Evolutionary conservation across 805 yeast species (phyloP).

Genomic region (Wickerhamiella bombiphila): DNA sequence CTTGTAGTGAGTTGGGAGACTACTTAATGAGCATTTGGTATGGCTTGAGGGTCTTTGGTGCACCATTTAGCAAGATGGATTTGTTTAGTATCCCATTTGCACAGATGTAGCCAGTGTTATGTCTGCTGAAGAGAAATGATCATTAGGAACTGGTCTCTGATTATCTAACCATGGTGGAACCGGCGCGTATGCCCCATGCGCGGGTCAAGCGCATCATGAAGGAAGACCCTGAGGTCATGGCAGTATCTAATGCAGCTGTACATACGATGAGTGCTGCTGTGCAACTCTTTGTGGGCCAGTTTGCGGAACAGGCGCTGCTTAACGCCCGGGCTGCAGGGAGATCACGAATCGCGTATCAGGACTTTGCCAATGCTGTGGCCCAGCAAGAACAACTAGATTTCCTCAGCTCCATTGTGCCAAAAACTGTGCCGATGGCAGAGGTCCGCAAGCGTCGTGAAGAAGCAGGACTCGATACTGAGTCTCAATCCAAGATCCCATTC

Average conservation of each 20-base stretch:
- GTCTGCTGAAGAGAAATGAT: no score
- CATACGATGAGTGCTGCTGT: conserved; percentile 65
- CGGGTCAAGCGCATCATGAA: conserved; percentile 59
- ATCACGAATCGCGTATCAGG: conserved; percentile 55
- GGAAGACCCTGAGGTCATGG: conserved; percentile 57
- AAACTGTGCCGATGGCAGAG: conserved; percentile 16
- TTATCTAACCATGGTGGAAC: conserved; percentile 10
- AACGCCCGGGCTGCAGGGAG: conserved; percentile 51
- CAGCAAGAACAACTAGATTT: conserved; percentile 47
- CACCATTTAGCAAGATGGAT: no score
- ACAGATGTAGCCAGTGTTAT: no score
- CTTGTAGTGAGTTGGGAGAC: no score
- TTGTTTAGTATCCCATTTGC: no score
- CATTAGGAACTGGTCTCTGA: no score
- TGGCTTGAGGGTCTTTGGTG: no score
- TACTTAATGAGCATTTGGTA: no score
- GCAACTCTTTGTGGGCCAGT: conserved; percentile 53
- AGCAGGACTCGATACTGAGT: conserved; percentile 5
- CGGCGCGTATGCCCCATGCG: conserved; percentile 38
- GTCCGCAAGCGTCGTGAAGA: conserved; percentile 9
- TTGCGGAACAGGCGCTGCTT: conserved; percentile 56
- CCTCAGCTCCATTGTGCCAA: conserved; percentile 51
- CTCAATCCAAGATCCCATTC: conserved; percentile 12
- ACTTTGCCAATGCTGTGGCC: conserved; percentile 49
- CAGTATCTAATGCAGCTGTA: conserved; percentile 58